These are phyloP conservation scores for Rhododendron williamsianum DNA, from an alignment of 148 eudicot species.

Conservation along the genomic window DNA sequence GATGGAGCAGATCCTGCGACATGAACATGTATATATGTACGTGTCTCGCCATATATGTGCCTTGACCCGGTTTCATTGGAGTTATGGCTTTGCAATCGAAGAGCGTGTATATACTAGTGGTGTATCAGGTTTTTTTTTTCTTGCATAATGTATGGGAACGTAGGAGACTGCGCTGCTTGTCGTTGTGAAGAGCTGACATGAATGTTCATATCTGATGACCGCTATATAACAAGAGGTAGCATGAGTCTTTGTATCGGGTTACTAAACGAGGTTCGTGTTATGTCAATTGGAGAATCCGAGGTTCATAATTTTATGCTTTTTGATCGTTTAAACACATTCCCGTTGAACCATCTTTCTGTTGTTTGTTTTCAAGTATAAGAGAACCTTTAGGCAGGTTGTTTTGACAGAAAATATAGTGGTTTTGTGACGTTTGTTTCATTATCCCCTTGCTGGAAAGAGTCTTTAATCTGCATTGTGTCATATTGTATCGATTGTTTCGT, in stretches of 20 bases:
- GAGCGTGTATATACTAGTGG: background rate
- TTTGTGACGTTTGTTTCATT: background rate
- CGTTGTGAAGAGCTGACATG: background rate
- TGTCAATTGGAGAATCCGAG: background rate
- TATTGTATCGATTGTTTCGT: background rate
- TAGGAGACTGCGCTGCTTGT: background rate
- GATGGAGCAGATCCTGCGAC: constrained; percentile 9
- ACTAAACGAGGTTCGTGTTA: background rate
- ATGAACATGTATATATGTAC: background rate
- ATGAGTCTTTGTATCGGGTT: background rate
- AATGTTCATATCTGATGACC: background rate
- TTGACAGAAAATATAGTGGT: background rate
- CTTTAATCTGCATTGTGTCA: background rate
- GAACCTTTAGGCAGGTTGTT: background rate
- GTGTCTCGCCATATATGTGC: background rate
- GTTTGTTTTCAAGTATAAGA: background rate
- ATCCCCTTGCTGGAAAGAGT: background rate
- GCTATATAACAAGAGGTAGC: background rate
- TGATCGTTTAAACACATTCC: background rate
- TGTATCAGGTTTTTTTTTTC: background rate
- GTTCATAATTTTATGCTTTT: background rate
- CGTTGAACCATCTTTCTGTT: background rate
- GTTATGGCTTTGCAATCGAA: background rate
- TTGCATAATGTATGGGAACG: background rate
- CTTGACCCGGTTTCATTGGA: background rate